Evolutionary conservation across 148 eudicot genomes (phyloP).

Genomic region (Euryodendron excelsum): DNA sequence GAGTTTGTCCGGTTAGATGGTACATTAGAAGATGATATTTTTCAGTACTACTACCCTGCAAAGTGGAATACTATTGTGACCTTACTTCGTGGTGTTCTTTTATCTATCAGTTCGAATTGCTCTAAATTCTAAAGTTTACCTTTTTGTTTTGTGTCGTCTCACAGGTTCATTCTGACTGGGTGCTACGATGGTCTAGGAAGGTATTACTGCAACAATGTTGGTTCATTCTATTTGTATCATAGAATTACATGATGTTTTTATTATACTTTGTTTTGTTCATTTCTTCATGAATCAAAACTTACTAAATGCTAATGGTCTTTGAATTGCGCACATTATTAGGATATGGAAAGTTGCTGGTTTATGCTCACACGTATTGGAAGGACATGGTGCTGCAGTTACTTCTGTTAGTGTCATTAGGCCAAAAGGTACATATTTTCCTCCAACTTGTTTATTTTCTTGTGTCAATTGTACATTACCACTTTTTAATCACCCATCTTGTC

Average conservation of each 20-base stretch:
- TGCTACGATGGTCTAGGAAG: slow-evolving; percentile 88
- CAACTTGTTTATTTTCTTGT: background rate
- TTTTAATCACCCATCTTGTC: too few relatives aligned
- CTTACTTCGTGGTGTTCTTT: background rate
- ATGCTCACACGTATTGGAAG: slow-evolving; percentile 78
- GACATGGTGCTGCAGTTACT: slow-evolving; percentile 72
- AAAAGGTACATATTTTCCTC: slow-evolving; percentile 37
- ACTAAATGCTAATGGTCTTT: background rate
- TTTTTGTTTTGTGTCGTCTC: slow-evolving; percentile 15
- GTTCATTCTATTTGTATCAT: background rate
- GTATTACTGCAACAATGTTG: slow-evolving; percentile 29
- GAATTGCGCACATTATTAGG: slow-evolving; percentile 34
- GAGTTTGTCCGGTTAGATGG: too few relatives aligned
- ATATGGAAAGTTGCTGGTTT: slow-evolving; percentile 72
- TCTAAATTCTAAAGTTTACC: background rate
- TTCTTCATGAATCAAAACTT: background rate
- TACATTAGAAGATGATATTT: too few relatives aligned
- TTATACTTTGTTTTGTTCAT: slow-evolving; percentile 6
- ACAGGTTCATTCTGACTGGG: slow-evolving; percentile 86
- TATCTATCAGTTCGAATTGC: background rate
- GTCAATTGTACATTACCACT: too few relatives aligned
- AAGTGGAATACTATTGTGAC: background rate
- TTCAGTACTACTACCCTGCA: too few relatives aligned
- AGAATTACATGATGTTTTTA: background rate
- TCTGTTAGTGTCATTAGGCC: slow-evolving; percentile 58